Base-by-base conservation (phyloP, 2,329 filamentous ascomycete species). In the Aspergillus sp. region DNA sequence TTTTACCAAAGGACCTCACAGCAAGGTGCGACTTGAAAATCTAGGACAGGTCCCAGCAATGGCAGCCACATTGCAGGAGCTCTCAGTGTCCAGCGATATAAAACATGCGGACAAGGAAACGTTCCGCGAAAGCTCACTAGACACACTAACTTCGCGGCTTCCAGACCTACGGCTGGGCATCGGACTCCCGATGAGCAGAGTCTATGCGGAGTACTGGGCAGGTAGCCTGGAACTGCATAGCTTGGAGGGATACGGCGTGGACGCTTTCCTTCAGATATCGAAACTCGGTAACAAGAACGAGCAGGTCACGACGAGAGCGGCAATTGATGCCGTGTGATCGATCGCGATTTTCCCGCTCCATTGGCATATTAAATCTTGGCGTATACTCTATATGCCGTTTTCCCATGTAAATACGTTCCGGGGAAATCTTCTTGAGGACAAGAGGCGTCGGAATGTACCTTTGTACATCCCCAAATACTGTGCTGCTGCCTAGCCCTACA, bases 191-290 rank as follows among this genome's bases (percentile, higher is more conserved):
- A 87, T 99, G 77, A 96, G 93, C 68, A 86, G 91, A 61, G 90
- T 98, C 3, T 99, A 98, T 74, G 92, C 93, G 27, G 93, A 98
- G 75, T 98, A 98, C 75, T 99, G 95, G 95, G 95, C 95, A 3
- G 95, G 95, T 23, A 95, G 86, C 67, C 79, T 99, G 8, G 90
- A 96, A 68, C 76, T 98, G 58, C 93, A 98, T 72, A 97, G 90
- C 69, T 79, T 99, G 7, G 93, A 97, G 71, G 96, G 95, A 0
- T 98, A 97, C 72, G 95, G 95, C 14, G 91, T 96, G 6, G 95
- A 99, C 77, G 93, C 90, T 0, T 99, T 99, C 70, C 77, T 99
- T 62, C 93, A 98, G 72, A 96, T 99, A 59, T 96, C 91, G 5
- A 96, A 96, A 73, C 81, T 99, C 57, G 95, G 95, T 19, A 99